Evolutionary conservation across 2,329 filamentous ascomycete genomes (phyloP), one percentile per base, ranked within the genome.

Genomic region (Aspergillus texensis): DNA sequence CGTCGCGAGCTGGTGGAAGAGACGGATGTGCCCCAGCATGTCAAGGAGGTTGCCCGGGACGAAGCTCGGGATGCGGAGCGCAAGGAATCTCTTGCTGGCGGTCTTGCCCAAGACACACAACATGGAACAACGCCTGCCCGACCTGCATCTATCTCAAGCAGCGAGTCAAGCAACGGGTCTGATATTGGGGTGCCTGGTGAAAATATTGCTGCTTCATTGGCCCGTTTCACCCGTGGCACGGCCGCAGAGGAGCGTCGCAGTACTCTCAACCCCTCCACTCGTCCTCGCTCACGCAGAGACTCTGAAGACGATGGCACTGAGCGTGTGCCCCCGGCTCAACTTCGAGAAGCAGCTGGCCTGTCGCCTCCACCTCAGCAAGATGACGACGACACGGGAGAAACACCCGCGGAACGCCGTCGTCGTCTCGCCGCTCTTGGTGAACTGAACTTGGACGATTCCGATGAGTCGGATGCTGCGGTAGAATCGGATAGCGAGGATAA

Each of bases 1-100:
- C 85, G 86, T 43, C 83, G 82, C 16, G 81, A 79, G 55, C 65
- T 80, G 6, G 76, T 81, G 4, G 75, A 82, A 41, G 71, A 81
- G 54, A 78, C 75, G 39, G 79, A 80, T 62, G 79, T 75, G 1
- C 78, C 80, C 2, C 72, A 77, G 24, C 60, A 67, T 9, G 67
- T 83, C 32, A 78, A 82, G 67, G 66, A 78, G 59, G 75, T 76
- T 32, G 74, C 79, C 41, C 71, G 70, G 19, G 70, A 71, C 45
- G 63, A 77, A 19, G 75, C 74, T 21, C 70, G 71, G 53, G 63
- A 70, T 36, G 70, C 75, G 48, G 69, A 70, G 53, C 65, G 65
- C 28, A 60, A 70, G 52, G 70, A 68, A 14, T 74, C 73, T 8
- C 61, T 62, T 12, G 65, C 69, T 34, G 66, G 57, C 5, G 66